Evolutionary conservation across 2,329 filamentous ascomycete genomes (phyloP), one percentile per base, ranked within the genome.

Genomic region (Blastomyces parvus): DNA sequence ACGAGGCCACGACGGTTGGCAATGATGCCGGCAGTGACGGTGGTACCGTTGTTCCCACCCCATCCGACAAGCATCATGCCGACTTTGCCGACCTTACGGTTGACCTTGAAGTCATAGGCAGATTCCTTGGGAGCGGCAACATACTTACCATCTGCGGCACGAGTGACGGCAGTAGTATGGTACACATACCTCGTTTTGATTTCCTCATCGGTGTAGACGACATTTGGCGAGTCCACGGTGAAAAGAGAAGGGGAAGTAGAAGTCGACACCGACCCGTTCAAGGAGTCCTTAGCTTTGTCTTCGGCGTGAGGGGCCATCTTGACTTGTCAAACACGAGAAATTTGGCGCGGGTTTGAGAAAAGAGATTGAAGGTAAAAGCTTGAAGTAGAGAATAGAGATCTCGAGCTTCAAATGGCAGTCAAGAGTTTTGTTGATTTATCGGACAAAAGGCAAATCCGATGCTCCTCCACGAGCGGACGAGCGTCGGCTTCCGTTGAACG

Each of bases 31-130:
- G 94, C 94, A 65, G 94, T 97, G 66, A 99, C 91, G 64, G 94
- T 99, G 69, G 91, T 91, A 69, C 94, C 94, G 76, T 99, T 99
- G 86, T 99, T 99, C 74, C 94, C 94, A 78, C 94, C 94, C 86
- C 89, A 93, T 67, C 94, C 94, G 69, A 99, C 93, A 69, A 99
- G 84, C 94, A 99, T 97, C 81, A 97, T 85, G 74, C 94, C 94
- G 69, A 91, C 85, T 83, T 93, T 96, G 78, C 91, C 91, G 65
- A 97, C 85, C 78, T 89, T 90, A 77, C 93, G 91, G 76, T 96
- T 89, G 73, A 94, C 90, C 84, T 96, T 96, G 88, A 99, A 97
- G 82, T 97, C 88, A 78, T 97, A 99, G 70, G 88, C 80, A 67
- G 89, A 94, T 80, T 96, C 89, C 78, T 89, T 89, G 72, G 94